Evolutionary conservation across 2,329 filamentous ascomycete species (phyloP).

Genomic region (Cytospora leucostoma): DNA sequence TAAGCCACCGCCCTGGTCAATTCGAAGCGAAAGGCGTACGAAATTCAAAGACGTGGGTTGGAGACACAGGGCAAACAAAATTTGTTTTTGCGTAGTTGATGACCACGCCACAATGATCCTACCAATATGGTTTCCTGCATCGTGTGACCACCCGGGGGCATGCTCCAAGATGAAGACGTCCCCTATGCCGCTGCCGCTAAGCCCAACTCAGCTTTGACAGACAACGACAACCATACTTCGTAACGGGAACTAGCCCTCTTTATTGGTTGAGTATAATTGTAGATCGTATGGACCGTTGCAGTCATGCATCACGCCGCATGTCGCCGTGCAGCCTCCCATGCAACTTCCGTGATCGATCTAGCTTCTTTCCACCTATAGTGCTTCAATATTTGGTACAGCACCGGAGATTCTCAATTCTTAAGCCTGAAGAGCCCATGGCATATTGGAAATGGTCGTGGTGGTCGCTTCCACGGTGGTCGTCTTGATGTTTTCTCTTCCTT

Average conservation of each 20-base stretch:
- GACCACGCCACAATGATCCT: conserved; percentile 1
- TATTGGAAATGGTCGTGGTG: not conserved
- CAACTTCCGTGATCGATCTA: not conserved
- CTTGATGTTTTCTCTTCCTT: not conserved
- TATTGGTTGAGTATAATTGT: not conserved
- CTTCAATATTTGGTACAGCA: not conserved
- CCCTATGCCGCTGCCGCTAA: not conserved
- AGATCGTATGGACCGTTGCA: not conserved
- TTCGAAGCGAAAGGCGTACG: too few species aligned
- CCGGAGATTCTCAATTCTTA: not conserved
- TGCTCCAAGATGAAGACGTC: not conserved
- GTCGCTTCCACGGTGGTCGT: not conserved
- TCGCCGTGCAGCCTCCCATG: not conserved
- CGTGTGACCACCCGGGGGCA: not conserved
- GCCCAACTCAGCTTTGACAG: not conserved
- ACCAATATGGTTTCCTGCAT: not conserved
- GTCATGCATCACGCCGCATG: not conserved
- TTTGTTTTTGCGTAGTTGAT: not conserved
- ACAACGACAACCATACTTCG: not conserved
- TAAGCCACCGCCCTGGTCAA: too few species aligned
- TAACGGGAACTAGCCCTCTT: not conserved
- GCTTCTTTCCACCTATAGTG: not conserved
- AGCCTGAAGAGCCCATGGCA: not conserved
- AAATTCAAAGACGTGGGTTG: too few species aligned
- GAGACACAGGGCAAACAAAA: too few species aligned